Base-by-base conservation (phyloP, 208 protist species). In the Jaenimonas drosophilae region DNA sequence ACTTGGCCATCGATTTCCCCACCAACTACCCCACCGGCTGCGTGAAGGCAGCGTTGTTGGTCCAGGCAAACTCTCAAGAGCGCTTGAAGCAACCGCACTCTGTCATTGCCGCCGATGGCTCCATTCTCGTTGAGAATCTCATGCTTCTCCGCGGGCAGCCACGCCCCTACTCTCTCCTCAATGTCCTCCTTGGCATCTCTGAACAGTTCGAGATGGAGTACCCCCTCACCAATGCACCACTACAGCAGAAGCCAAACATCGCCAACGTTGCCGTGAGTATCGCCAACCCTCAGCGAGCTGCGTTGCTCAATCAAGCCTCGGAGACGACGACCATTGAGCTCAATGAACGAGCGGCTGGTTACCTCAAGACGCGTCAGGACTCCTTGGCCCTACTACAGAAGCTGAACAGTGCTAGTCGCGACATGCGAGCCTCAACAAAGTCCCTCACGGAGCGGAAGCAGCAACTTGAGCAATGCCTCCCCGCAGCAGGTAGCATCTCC, bases 171-270 rank as follows among this genome's bases (percentile, higher is more conserved):
- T 59, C 76, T 11, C 32, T 90, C 21, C 41, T 82, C 1, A 72
- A 82, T 27, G 64, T 86, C 7, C 67, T 90, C 0, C 47, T 85
- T 5, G 81, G 72, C 6, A 56, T 90, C 2, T 76, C 54, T 11
- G 76, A 85, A 41, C 66, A 85, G 59, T 83, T 90, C 48, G 69
- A 83, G 41, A 36, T 70, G 0, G 71, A 89, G 58, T 85, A 71
- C 50, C 80, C 80, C 19, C 42, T 81, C 9, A 60, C 76, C 0
- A 41, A 38, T 20, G 41, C 44, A 0, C 17, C 33, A 33, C 43
- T 33, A 33, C 43, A 36, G 43, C 11, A n/a, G 9, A 20, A 34
- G 30, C 30, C 7, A n/a, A n/a, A 14, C 30, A 7, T 7, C 14
- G 14, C 30, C 9, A 45, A 32, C 23, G 23, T 44, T 1, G 0